Conservation (phyloP, 2,329 filamentous ascomycete species). For the Pestalotiopsis sp. region DNA sequence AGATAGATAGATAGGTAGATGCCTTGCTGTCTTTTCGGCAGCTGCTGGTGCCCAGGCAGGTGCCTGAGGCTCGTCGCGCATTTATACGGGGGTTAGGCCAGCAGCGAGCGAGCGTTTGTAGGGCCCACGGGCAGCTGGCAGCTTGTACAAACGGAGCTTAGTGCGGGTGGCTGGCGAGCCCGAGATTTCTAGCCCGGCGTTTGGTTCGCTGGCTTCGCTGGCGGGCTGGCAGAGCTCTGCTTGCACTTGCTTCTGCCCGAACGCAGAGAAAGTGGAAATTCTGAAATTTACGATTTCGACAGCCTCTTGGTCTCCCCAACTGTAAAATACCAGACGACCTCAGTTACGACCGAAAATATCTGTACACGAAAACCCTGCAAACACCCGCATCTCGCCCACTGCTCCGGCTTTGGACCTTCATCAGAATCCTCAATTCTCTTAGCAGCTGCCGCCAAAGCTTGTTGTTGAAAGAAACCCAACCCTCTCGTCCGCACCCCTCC, state of each 20-base stretch:
- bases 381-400: not conserved
- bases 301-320: not conserved
- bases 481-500: not conserved
- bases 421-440: not conserved
- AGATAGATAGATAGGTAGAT: not conserved
- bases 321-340: not conserved
- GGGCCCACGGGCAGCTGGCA: not conserved
- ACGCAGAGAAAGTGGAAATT: conserved; percentile 6
- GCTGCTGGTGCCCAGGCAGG: too few relatives aligned
- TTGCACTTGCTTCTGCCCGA: not conserved
- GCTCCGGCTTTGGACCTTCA: not conserved
- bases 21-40: too few relatives aligned
- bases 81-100: too few relatives aligned
- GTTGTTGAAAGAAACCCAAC: not conserved
- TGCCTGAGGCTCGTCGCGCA: too few relatives aligned
- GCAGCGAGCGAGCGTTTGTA: not conserved
- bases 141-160: not conserved
- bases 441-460: not conserved
- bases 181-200: not conserved
- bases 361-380: not conserved
- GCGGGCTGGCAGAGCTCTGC: not conserved
- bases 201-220: not conserved
- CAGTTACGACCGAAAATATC: not conserved
- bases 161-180: not conserved
- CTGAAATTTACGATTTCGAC: conserved; percentile 10